Evolutionary conservation across 768 basidiomycete genomes (phyloP).

Genomic region (Psilocybe azurescens): DNA sequence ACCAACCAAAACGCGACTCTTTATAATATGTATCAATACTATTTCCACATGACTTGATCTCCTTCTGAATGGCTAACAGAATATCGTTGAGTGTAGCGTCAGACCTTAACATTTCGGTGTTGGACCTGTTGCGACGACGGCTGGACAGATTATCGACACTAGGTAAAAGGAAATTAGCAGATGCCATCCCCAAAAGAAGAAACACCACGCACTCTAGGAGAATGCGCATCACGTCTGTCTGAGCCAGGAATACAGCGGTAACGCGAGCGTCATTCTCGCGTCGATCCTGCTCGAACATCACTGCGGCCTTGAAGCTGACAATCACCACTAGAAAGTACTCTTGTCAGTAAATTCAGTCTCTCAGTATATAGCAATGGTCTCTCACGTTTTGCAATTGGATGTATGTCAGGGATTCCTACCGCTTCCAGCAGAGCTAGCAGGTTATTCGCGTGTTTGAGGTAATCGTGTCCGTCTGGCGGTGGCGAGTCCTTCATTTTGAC

Average conservation of each 20-base stretch:
- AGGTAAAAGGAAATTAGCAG: too few relatives aligned
- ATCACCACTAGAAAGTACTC: conserved; percentile 10
- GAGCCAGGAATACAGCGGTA: conserved; percentile 18
- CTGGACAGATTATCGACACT: conserved; percentile 5
- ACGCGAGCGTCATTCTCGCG: conserved; percentile 23
- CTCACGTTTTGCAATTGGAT: conserved; percentile 24
- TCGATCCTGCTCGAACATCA: conserved; percentile 22
- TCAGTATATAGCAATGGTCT: too few relatives aligned
- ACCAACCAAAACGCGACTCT: conserved; percentile 23
- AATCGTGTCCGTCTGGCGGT: conserved; percentile 17
- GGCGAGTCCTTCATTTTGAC: conserved; percentile 16
- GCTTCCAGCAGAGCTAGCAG: conserved; percentile 21
- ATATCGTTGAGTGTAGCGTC: conserved; percentile 12
- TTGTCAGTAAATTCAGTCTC: neutral
- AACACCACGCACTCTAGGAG: conserved; percentile 18
- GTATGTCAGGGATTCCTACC: conserved; percentile 13
- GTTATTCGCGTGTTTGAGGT: conserved; percentile 22
- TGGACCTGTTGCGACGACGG: neutral
- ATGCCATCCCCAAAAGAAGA: neutral
- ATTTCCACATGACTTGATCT: conserved; percentile 26
- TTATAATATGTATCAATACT: conserved; percentile 30
- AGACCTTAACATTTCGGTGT: neutral
- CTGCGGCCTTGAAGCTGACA: conserved; percentile 19
- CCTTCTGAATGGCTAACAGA: conserved; percentile 10
- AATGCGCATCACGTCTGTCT: conserved; percentile 25